Evolutionary conservation across 805 yeast species (phyloP).

Genomic region (Metschnikowia lunata): DNA sequence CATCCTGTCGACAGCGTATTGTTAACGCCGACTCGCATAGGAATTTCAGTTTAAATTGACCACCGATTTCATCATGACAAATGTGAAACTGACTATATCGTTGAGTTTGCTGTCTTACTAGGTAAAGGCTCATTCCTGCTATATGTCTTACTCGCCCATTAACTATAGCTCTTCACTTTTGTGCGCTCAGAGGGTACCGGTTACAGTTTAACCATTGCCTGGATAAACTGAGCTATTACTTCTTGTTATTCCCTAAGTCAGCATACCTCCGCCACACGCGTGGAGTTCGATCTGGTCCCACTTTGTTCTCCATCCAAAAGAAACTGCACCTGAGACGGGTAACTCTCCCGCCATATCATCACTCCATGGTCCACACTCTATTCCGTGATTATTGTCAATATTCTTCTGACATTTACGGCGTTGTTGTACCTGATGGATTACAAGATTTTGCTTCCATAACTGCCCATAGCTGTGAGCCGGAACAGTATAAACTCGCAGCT

Average conservation of each 20-base stretch:
- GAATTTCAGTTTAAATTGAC: too few relatives aligned
- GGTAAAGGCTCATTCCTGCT: too few relatives aligned
- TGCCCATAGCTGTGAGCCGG: conserved; percentile 3
- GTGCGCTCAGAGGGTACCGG: too few relatives aligned
- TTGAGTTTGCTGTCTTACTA: too few relatives aligned
- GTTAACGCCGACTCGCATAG: too few relatives aligned
- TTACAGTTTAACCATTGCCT: too few relatives aligned
- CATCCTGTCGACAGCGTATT: too few relatives aligned
- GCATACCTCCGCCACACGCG: conserved; percentile 1
- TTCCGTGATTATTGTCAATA: neutral
- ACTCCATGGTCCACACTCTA: conserved; percentile 6
- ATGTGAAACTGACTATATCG: neutral
- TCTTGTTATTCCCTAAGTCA: neutral
- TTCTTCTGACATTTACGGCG: neutral
- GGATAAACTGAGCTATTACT: too few relatives aligned
- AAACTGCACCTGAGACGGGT: neutral
- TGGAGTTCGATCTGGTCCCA: neutral
- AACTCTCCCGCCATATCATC: neutral
- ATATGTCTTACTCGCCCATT: too few relatives aligned
- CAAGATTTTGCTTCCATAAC: conserved; percentile 1
- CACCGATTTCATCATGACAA: neutral
- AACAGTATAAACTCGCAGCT: neutral
- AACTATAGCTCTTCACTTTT: too few relatives aligned
- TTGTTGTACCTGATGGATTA: conserved; percentile 3
- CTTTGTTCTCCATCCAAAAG: conserved; percentile 1